phyloP scores from a whole-genome alignment of 2,329 filamentous ascomycete genomes.

The Cercospora nicotianae region DNA sequence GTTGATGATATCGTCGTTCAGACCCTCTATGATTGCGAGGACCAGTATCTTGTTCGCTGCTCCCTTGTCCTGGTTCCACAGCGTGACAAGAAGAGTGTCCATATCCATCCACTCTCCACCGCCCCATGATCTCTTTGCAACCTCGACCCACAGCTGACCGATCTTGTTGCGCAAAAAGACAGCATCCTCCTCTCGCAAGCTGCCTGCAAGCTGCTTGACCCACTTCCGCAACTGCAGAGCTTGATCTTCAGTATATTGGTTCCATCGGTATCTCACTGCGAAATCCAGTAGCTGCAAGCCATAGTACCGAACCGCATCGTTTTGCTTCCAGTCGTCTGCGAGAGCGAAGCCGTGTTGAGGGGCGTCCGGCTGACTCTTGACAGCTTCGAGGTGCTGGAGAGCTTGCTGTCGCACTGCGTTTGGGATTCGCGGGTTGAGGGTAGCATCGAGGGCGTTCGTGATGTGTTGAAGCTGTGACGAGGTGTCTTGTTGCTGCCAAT shows the following conservation, averaged over 20 bases:
- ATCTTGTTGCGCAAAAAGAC: conserved; percentile 89
- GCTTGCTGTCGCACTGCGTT: conserved; percentile 82
- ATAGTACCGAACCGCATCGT: conserved; percentile 85
- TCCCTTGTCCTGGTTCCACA: conserved; percentile 63
- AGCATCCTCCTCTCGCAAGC: conserved; percentile 70
- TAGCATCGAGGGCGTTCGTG: conserved; percentile 79
- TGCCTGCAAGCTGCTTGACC: conserved; percentile 75
- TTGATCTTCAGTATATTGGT: conserved; percentile 69
- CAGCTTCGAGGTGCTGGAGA: conserved; percentile 77
- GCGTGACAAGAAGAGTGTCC: conserved; percentile 76
- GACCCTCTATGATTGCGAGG: conserved; percentile 80
- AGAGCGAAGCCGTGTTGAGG: conserved; percentile 82
- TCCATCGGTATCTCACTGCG: conserved; percentile 82
- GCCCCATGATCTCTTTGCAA: conserved; percentile 85
- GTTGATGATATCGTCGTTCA: conserved; percentile 93
- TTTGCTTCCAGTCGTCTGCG: conserved; percentile 71
- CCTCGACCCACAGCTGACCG: conserved; percentile 89
- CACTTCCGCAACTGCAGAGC: conserved; percentile 69
- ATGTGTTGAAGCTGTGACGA: conserved; percentile 60
- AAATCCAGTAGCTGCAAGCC: conserved; percentile 89
- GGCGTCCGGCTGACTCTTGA: conserved; percentile 77
- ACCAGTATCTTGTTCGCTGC: conserved; percentile 79
- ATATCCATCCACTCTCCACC: conserved; percentile 91
- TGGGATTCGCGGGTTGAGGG: conserved; percentile 77
- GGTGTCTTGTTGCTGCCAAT: conserved; percentile 25